phyloP scores from a whole-genome alignment of 192 early-diverging fungal species.

The Linnemannia exigua region DNA sequence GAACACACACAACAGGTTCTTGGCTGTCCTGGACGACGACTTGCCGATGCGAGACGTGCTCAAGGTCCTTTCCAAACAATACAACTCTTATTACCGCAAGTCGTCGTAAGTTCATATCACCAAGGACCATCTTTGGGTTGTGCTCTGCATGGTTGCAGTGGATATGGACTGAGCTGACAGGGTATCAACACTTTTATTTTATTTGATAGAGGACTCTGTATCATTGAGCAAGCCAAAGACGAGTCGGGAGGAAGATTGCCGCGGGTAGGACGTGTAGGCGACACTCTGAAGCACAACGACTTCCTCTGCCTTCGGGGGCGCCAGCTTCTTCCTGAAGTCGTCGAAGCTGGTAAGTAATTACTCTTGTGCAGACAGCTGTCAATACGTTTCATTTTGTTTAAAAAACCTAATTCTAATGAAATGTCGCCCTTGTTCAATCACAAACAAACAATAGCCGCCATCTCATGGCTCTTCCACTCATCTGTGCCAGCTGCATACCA shows the following conservation, averaged over 20 bases:
- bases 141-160: no score
- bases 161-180: no score
- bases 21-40: not conserved
- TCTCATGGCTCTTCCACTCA: not conserved
- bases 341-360: not conserved
- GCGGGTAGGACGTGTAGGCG: not conserved
- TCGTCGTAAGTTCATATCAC: not conserved
- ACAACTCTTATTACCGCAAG: not conserved
- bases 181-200: not conserved
- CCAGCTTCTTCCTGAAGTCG: not conserved
- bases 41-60: not conserved
- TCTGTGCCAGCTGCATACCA: not conserved
- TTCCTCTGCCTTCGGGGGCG: not conserved
- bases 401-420: no score
- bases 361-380: no score
- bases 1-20: not conserved
- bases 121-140: not conserved
- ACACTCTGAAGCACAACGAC: not conserved
- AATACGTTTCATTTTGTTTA: no score
- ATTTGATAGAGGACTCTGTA: not conserved
- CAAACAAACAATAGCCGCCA: not conserved
- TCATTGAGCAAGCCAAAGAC: not conserved
- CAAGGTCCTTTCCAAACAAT: not conserved
- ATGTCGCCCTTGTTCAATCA: not conserved
- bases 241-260: not conserved